These are phyloP conservation scores for Digitaria exilis DNA, from an alignment of 202 grass and related monocot genomes.

Conservation along the genomic window DNA sequence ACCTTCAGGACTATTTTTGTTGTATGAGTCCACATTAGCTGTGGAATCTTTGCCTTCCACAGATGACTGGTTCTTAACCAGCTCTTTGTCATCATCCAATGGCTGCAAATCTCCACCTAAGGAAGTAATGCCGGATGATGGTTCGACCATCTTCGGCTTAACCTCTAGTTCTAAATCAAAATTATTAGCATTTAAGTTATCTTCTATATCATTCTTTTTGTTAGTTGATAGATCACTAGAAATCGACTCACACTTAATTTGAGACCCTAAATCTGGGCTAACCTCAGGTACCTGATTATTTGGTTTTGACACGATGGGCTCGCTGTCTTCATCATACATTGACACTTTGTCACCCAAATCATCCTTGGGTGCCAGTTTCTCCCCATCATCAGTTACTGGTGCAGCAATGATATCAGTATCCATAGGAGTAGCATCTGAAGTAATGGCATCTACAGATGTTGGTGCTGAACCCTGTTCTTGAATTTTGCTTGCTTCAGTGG, in stretches of 20 bases:
- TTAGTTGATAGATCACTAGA: constrained; percentile 91
- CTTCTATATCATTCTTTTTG: constrained; percentile 89
- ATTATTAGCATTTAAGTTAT: constrained; percentile 99
- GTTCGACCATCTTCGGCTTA: constrained; percentile 76
- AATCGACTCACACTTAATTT: constrained; percentile 94
- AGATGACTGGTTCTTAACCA: constrained; percentile 68
- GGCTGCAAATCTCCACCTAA: constrained; percentile 63
- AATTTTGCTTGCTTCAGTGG: constrained; percentile 38
- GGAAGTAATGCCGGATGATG: constrained; percentile 62
- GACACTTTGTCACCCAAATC: constrained; percentile 19
- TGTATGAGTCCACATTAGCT: constrained; percentile 63
- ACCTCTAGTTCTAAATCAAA: constrained; percentile 99
- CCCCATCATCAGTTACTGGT: constrained; percentile 27
- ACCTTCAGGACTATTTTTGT: constrained; percentile 64
- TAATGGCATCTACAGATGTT: constrained; percentile 12
- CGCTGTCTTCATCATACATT: constrained; percentile 40
- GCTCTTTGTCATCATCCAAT: constrained; percentile 80
- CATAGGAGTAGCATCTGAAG: constrained; percentile 47
- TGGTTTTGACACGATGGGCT: constrained; percentile 40
- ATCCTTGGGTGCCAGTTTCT: constrained; percentile 26
- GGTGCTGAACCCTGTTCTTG: constrained; percentile 22
- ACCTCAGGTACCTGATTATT: constrained; percentile 94
- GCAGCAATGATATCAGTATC: constrained; percentile 39
- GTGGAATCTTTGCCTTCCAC: constrained; percentile 73
- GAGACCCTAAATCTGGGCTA: constrained; percentile 87